These are phyloP conservation scores for Pouteria campechiana DNA, from an alignment of 179 eudicot species.

Conservation along the genomic window DNA sequence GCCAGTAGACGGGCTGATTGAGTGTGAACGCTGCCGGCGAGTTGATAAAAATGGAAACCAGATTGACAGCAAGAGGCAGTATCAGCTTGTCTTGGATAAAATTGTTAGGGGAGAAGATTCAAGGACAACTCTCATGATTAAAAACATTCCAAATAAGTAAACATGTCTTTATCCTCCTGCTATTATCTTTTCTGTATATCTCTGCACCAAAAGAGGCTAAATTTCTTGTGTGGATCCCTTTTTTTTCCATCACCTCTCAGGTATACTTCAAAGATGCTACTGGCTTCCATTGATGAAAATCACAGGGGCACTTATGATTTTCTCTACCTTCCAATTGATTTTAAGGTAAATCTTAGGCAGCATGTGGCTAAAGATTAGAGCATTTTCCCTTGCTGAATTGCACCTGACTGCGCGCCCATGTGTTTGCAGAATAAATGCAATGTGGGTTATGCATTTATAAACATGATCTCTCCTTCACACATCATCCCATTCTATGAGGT, in stretches of 20 bases:
- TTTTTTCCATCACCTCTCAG: conserved; percentile 19
- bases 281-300: conserved; percentile 46
- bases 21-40: conserved; percentile 29
- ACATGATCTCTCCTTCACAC: conserved; percentile 47
- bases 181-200: too few relatives aligned
- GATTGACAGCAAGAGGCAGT: conserved; percentile 35
- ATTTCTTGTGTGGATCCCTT: too few relatives aligned
- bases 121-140: conserved; percentile 51
- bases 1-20: conserved; percentile 31
- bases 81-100: conserved; percentile 48
- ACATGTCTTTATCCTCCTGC: too few relatives aligned
- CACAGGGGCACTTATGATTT: conserved; percentile 47
- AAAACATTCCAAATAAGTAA: conserved; percentile 57
- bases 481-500: conserved; percentile 45
- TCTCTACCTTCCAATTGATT: conserved; percentile 51
- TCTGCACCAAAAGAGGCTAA: too few relatives aligned
- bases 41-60: conserved; percentile 28
- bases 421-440: conserved; percentile 50
- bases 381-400: not conserved
- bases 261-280: conserved; percentile 55
- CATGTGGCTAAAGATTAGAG: not conserved
- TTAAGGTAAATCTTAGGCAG: conserved; percentile 28
- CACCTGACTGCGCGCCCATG: not conserved
- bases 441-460: conserved; percentile 58
- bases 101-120: conserved; percentile 36